Conservation (phyloP, 164 flowering plant genomes). For the Hamamelis virginiana region DNA sequence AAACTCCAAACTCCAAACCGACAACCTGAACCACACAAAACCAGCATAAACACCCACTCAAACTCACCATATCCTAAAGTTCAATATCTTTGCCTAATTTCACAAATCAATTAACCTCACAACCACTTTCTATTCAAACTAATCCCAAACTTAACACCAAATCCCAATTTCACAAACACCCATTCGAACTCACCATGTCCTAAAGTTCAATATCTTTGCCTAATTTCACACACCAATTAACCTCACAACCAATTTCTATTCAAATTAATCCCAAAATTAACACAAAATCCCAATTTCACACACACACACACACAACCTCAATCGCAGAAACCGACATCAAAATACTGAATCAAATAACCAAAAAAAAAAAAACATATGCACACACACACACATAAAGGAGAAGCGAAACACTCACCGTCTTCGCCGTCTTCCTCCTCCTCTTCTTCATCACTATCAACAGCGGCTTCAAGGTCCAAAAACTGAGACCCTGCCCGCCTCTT, state of each 20-base stretch:
- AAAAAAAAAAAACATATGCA: background rate
- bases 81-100: background rate
- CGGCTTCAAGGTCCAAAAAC: slow-evolving; percentile 56
- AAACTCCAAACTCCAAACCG: too few relatives aligned
- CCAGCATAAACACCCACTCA: background rate
- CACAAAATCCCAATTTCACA: background rate
- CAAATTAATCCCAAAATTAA: background rate
- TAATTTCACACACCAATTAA: background rate
- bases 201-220: background rate
- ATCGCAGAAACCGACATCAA: background rate
- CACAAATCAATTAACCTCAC: background rate
- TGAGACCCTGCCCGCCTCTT: slow-evolving; percentile 32
- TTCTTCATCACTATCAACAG: slow-evolving; percentile 55
- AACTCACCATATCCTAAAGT: background rate
- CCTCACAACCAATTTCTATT: too few relatives aligned
- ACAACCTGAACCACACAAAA: background rate
- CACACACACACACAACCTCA: background rate
- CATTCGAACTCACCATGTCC: background rate
- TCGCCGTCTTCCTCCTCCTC: slow-evolving; percentile 80
- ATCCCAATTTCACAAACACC: too few relatives aligned
- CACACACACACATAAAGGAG: too few relatives aligned
- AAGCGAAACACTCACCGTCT: slow-evolving; percentile 41
- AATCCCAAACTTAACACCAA: background rate
- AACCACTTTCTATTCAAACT: background rate
- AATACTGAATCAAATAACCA: background rate